These are phyloP conservation scores for Ceraceosorus guamensis DNA, from an alignment of 1,284 basidiomycete genomes.

Conservation along the genomic window DNA sequence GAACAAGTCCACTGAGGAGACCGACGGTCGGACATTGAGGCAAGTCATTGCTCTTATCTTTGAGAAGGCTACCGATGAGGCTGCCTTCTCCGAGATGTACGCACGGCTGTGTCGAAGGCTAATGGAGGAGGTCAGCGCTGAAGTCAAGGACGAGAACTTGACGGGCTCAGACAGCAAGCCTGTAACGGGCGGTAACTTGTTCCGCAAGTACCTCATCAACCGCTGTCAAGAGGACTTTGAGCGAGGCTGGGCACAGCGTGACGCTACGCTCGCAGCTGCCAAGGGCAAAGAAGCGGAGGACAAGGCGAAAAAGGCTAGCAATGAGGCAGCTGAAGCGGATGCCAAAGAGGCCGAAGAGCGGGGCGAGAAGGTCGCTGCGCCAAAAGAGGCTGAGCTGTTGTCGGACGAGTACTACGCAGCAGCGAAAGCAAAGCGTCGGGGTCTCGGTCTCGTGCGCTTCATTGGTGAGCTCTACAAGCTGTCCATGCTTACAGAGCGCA, in stretches of 20 bases:
- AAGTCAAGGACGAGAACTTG: constrained; percentile 69
- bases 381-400: constrained; percentile 55
- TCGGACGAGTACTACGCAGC: constrained; percentile 95
- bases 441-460: constrained; percentile 92
- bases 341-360: constrained; percentile 59
- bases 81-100: constrained; percentile 93
- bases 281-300: constrained; percentile 56
- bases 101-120: constrained; percentile 88
- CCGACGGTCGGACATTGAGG: constrained; percentile 84
- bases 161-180: constrained; percentile 68
- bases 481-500: constrained; percentile 84
- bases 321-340: constrained; percentile 50
- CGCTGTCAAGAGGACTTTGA: constrained; percentile 94
- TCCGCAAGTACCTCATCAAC: constrained; percentile 82
- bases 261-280: constrained; percentile 55
- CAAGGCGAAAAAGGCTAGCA: constrained; percentile 54
- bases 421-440: constrained; percentile 92
- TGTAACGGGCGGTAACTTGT: constrained; percentile 74
- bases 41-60: constrained; percentile 93
- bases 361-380: constrained; percentile 41
- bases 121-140: constrained; percentile 77
- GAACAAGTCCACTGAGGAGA: constrained; percentile 85
- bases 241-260: constrained; percentile 62
- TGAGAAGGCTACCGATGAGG: constrained; percentile 94
- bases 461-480: constrained; percentile 97